These are phyloP conservation scores for Parathielavia appendiculata DNA, from an alignment of 495 filamentous ascomycete species.

Conservation along the genomic window DNA sequence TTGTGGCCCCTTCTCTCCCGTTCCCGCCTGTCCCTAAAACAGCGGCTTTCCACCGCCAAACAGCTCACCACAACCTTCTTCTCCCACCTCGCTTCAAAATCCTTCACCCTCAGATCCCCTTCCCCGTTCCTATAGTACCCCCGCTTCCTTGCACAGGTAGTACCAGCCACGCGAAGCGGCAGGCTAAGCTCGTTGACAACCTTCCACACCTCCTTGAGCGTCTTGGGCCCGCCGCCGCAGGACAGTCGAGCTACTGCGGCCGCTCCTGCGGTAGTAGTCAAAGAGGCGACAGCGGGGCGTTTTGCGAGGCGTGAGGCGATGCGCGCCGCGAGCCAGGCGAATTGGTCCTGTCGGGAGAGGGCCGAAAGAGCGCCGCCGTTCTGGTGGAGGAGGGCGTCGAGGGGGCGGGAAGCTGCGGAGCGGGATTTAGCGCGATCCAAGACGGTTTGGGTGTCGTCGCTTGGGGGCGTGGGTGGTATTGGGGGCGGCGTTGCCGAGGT, in stretches of 20 bases:
- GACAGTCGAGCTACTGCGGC: not conserved
- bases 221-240: constrained; percentile 31
- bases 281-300: not conserved
- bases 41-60: constrained; percentile 26
- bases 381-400: constrained; percentile 25
- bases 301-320: constrained; percentile 29
- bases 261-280: not conserved
- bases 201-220: constrained; percentile 48
- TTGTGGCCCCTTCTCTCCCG: constrained; percentile 18
- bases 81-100: constrained; percentile 33
- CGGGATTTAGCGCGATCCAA: constrained; percentile 34
- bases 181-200: constrained; percentile 42
- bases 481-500: constrained; percentile 2
- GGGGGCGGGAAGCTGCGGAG: constrained; percentile 36
- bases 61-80: constrained; percentile 28
- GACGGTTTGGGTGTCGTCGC: constrained; percentile 1
- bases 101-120: not conserved
- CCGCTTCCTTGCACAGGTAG: too few species aligned
- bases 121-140: not conserved
- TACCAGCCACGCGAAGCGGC: constrained; percentile 19
- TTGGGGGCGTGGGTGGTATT: not conserved
- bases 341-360: constrained; percentile 36
- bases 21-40: constrained; percentile 29
- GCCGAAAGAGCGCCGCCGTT: constrained; percentile 27
- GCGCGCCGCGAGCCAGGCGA: constrained; percentile 34